A percentile compares a stretch with the other conserved stretches of the same genome.
Conservation (phyloP, 495 filamentous ascomycete species). For the Gamarada debralockiae region DNA sequence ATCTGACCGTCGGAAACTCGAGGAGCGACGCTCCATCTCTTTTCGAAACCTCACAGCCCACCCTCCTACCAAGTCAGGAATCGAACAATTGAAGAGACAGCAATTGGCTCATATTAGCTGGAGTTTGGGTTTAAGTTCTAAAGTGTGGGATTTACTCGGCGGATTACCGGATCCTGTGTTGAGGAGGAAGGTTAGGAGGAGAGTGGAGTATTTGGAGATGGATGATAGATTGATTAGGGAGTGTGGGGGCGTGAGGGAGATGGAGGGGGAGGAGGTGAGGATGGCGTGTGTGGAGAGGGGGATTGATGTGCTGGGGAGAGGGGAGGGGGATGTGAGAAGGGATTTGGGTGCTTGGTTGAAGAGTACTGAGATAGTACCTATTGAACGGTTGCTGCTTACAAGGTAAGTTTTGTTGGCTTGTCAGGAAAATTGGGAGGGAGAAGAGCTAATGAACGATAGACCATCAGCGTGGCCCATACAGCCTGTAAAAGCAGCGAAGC, state of each 20-base stretch:
- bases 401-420: slow-evolving; percentile 15
- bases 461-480: slow-evolving; percentile 21
- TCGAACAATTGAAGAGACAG: slow-evolving; percentile 15
- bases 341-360: slow-evolving; percentile 28
- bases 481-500: background rate
- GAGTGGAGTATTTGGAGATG: slow-evolving; percentile 47
- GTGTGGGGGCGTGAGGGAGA: slow-evolving; percentile 44
- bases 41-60: slow-evolving; percentile 31
- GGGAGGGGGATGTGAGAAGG: slow-evolving; percentile 20
- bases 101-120: slow-evolving; percentile 32
- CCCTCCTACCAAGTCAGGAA: slow-evolving; percentile 6
- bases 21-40: slow-evolving; percentile 39
- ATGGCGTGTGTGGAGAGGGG: slow-evolving; percentile 52
- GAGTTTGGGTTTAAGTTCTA: slow-evolving; percentile 39
- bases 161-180: slow-evolving; percentile 32
- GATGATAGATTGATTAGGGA: slow-evolving; percentile 57
- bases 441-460: slow-evolving; percentile 8
- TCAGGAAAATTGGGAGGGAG: background rate
- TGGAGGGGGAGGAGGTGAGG: slow-evolving; percentile 51
- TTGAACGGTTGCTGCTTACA: slow-evolving; percentile 21
- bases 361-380: slow-evolving; percentile 18
- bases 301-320: slow-evolving; percentile 30
- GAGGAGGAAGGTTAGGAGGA: slow-evolving; percentile 35
- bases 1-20: slow-evolving; percentile 45
- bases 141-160: slow-evolving; percentile 40